phyloP scores from a whole-genome alignment of 2,329 filamentous ascomycete species.

The Simplicillium aogashimaense region DNA sequence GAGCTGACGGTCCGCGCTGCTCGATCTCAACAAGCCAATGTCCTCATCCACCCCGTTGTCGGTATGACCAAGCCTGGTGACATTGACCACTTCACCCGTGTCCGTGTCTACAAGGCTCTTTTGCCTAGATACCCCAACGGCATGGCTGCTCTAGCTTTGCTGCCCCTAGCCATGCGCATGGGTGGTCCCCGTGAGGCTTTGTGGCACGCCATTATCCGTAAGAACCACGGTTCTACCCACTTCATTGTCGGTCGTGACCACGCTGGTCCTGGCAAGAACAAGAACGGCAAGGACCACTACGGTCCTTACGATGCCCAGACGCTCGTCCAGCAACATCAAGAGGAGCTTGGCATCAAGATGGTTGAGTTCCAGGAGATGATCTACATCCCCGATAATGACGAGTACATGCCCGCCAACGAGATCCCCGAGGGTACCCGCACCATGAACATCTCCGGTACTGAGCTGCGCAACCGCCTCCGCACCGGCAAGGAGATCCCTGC shows the following conservation, averaged over 20 bases:
- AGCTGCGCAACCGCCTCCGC: slow-evolving; percentile 84
- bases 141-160: slow-evolving; percentile 92
- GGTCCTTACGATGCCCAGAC: slow-evolving; percentile 96
- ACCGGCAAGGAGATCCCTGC: slow-evolving; percentile 92
- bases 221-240: slow-evolving; percentile 98
- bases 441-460: slow-evolving; percentile 76
- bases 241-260: slow-evolving; percentile 99
- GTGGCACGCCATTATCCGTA: slow-evolving; percentile 99
- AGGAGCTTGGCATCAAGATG: slow-evolving; percentile 96
- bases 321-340: slow-evolving; percentile 90
- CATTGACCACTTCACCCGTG: slow-evolving; percentile 99
- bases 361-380: slow-evolving; percentile 99
- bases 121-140: slow-evolving; percentile 96
- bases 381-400: slow-evolving; percentile 92
- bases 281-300: slow-evolving; percentile 93
- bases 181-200: slow-evolving; percentile 95
- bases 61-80: slow-evolving; percentile 98
- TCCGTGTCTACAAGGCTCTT: slow-evolving; percentile 96
- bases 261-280: slow-evolving; percentile 96
- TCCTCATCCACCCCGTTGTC: slow-evolving; percentile 97
- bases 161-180: slow-evolving; percentile 98
- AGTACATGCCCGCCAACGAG: slow-evolving; percentile 90
- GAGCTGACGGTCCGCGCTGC: slow-evolving; percentile 96
- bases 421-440: slow-evolving; percentile 77
- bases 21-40: slow-evolving; percentile 91